Evolutionary conservation across 352 stramenopile species (phyloP).

Genomic region (Poterioochromonas sp.): DNA sequence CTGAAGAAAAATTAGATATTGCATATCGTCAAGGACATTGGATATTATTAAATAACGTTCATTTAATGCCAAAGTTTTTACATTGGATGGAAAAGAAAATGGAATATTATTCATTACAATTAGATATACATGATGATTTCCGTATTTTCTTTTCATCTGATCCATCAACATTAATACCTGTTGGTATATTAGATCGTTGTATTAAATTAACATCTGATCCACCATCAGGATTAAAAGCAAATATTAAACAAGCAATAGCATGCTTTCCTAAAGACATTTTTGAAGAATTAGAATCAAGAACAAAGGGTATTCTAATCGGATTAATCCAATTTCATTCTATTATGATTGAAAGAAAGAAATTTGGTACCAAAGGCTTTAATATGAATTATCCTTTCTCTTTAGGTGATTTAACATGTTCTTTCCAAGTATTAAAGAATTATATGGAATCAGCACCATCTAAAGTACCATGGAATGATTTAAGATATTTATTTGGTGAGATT

Average conservation of each 20-base stretch:
- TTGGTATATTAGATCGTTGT: constrained; percentile 80
- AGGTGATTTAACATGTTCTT: constrained; percentile 89
- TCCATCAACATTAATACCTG: constrained; percentile 61
- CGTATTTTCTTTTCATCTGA: constrained; percentile 80
- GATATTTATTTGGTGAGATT: constrained; percentile 98
- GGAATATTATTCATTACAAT: constrained; percentile 46
- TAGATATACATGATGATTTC: constrained; percentile 71
- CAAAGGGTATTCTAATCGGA: constrained; percentile 83
- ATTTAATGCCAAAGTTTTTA: constrained; percentile 85
- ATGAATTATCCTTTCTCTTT: constrained; percentile 99
- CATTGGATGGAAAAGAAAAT: constrained; percentile 81
- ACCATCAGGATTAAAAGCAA: constrained; percentile 77
- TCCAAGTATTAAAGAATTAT: constrained; percentile 95
- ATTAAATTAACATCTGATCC: constrained; percentile 94
- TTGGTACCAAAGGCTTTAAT: constrained; percentile 90
- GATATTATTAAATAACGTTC: constrained; percentile 85
- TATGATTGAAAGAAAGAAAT: constrained; percentile 96
- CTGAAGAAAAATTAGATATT: constrained; percentile 75
- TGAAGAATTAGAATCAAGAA: constrained; percentile 55
- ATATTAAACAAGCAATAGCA: constrained; percentile 75
- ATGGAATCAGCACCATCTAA: constrained; percentile 83
- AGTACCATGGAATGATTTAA: constrained; percentile 93
- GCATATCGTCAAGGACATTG: constrained; percentile 54
- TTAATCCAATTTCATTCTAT: constrained; percentile 95
- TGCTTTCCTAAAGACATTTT: constrained; percentile 56